Evolutionary conservation across 495 filamentous ascomycete genomes (phyloP).

Genomic region (Haplographium delicatum): DNA sequence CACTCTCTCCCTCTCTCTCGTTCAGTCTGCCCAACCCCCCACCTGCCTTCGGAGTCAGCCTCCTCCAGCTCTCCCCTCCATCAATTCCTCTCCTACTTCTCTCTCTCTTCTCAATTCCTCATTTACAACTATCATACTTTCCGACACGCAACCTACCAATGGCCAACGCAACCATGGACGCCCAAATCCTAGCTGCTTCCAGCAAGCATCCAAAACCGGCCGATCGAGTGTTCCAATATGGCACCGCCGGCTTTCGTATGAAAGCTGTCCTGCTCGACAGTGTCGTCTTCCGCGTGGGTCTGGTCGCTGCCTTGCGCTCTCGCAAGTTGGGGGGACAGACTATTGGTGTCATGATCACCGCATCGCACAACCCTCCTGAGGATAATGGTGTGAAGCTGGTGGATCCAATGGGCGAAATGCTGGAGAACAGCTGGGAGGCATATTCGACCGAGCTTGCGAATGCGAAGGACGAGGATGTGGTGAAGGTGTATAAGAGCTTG

Average conservation of each 20-base stretch:
- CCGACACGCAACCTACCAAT: too few species aligned
- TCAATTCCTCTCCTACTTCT: background rate
- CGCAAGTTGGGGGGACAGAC: conserved; percentile 82
- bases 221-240: conserved; percentile 74
- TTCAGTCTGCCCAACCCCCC: background rate
- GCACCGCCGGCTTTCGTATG: conserved; percentile 78
- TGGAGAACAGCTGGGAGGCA: conserved; percentile 88
- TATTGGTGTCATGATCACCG: conserved; percentile 98
- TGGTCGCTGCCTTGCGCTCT: conserved; percentile 85
- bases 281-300: conserved; percentile 83
- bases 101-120: background rate
- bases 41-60: background rate
- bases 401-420: conserved; percentile 97
- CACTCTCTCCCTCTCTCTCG: background rate
- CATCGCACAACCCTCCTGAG: conserved; percentile 92
- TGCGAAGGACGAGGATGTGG: conserved; percentile 65
- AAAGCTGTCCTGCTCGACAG: conserved; percentile 70
- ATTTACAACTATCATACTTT: background rate
- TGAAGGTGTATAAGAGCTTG: conserved; percentile 68
- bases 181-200: conserved; percentile 52
- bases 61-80: background rate
- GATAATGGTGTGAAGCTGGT: conserved; percentile 99
- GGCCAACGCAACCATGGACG: conserved; percentile 28
- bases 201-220: conserved; percentile 65
- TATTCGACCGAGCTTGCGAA: conserved; percentile 87